These are phyloP conservation scores for Pyrus betulifolia DNA, from an alignment of 306 rosid species.

Conservation along the genomic window DNA sequence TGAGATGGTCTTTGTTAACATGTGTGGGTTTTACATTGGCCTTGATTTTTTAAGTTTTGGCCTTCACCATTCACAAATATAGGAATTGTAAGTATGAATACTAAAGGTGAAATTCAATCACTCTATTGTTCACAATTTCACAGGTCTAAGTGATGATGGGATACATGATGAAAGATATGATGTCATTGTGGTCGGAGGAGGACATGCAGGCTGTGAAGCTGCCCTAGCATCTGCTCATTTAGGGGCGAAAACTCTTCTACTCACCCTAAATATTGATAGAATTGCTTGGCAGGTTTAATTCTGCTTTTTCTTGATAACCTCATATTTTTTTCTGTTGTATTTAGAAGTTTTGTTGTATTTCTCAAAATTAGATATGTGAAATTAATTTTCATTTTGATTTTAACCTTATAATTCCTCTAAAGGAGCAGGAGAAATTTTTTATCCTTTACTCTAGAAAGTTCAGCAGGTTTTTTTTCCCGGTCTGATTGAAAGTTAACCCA, in stretches of 20 bases:
- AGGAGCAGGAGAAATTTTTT: neutral
- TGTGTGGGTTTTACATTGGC: neutral
- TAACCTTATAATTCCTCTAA: neutral
- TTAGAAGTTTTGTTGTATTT: neutral
- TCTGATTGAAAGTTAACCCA: neutral
- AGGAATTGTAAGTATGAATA: neutral
- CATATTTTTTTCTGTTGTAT: neutral
- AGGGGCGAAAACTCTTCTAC: constrained; percentile 91
- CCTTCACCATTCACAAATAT: neutral
- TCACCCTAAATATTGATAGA: constrained; percentile 78
- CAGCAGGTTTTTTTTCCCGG: neutral
- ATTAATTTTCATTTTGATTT: neutral
- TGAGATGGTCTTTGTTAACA: neutral
- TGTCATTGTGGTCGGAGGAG: constrained; percentile 98
- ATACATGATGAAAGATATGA: constrained; percentile 57
- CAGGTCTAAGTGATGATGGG: constrained; percentile 38
- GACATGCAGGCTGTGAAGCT: constrained; percentile 98
- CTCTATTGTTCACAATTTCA: constrained; percentile 2
- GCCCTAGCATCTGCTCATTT: constrained; percentile 77
- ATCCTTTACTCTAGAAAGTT: neutral
- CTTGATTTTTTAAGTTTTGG: neutral
- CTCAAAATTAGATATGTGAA: neutral
- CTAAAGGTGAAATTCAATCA: neutral
- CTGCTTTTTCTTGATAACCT: neutral
- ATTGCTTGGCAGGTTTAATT: constrained; percentile 94